A percentile compares a stretch with the other conserved stretches of the same genome.
phyloP scores from a whole-genome alignment of 305 asterid species.

The Withania somnifera region DNA sequence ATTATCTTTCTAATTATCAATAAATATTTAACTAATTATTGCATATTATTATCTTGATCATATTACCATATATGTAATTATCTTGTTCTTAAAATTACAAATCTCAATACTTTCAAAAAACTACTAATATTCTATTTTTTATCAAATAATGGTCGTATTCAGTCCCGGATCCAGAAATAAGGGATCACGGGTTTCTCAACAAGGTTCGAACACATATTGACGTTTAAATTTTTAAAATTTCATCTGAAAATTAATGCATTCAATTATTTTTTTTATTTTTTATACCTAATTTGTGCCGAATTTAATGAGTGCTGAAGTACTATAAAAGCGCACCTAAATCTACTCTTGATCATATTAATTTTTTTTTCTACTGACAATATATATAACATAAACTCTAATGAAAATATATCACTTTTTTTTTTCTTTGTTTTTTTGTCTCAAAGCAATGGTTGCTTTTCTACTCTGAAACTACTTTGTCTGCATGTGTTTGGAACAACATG shows the following conservation, averaged over 20 bases:
- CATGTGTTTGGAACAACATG: slow-evolving; percentile 63
- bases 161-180: too few species aligned
- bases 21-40: neutral
- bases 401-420: neutral
- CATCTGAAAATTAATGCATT: too few species aligned
- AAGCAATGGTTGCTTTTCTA: slow-evolving; percentile 63
- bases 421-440: slow-evolving; percentile 37
- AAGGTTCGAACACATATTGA: too few species aligned
- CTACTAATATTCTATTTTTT: too few species aligned
- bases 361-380: neutral
- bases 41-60: neutral
- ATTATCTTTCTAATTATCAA: neutral
- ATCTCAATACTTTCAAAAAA: too few species aligned
- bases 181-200: too few species aligned
- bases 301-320: too few species aligned
- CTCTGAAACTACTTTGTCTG: slow-evolving; percentile 63
- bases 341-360: neutral
- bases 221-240: too few species aligned
- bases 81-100: neutral
- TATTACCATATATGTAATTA: neutral
- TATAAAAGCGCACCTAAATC: too few species aligned
- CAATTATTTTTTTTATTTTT: too few species aligned
- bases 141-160: too few species aligned
- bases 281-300: too few species aligned
- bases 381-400: neutral